phyloP scores from a whole-genome alignment of 2,329 filamentous ascomycete genomes.

The Phyllachora maydis region DNA sequence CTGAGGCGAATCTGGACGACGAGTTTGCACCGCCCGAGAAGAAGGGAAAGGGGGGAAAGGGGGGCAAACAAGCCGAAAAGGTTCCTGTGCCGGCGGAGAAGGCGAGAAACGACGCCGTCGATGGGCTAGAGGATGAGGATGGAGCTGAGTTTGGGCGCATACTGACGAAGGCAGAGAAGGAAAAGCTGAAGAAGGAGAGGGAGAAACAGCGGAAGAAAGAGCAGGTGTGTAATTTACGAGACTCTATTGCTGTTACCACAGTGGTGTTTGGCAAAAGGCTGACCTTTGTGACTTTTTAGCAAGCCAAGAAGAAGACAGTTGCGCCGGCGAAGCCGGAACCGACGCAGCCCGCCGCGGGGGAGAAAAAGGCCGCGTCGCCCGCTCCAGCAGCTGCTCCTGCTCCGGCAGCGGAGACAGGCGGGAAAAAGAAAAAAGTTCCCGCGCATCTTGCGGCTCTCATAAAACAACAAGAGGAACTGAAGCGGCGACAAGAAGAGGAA shows the following conservation, averaged over 20 bases:
- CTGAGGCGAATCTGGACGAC: conserved; percentile 67
- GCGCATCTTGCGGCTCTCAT: conserved; percentile 52
- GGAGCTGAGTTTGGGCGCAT: conserved; percentile 48
- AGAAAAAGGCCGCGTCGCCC: conserved; percentile 22
- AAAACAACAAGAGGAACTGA: conserved; percentile 67
- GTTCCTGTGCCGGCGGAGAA: conserved; percentile 14
- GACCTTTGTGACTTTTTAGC: conserved; percentile 17
- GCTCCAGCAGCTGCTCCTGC: too few relatives aligned
- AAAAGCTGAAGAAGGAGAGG: conserved; percentile 91
- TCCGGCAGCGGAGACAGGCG: conserved; percentile 26
- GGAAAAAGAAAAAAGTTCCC: conserved; percentile 78
- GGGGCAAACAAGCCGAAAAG: conserved; percentile 24
- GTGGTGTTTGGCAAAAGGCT: too few relatives aligned
- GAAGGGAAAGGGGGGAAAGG: conserved; percentile 40
- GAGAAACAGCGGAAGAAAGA: conserved; percentile 99
- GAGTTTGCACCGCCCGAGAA: conserved; percentile 72
- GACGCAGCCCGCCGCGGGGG: conserved; percentile 26
- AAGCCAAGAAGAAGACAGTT: conserved; percentile 62
- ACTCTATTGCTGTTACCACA: conserved; percentile 1
- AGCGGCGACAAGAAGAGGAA: conserved; percentile 41
- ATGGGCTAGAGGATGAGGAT: conserved; percentile 25
- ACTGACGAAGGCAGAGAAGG: conserved; percentile 95
- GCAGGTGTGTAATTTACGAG: conserved; percentile 44
- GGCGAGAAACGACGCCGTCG: conserved; percentile 22
- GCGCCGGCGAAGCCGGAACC: conserved; percentile 28